Evolutionary conservation across 768 basidiomycete genomes (phyloP), one percentile per base, ranked within the genome.

Genomic region (Nidula microcarpa): DNA sequence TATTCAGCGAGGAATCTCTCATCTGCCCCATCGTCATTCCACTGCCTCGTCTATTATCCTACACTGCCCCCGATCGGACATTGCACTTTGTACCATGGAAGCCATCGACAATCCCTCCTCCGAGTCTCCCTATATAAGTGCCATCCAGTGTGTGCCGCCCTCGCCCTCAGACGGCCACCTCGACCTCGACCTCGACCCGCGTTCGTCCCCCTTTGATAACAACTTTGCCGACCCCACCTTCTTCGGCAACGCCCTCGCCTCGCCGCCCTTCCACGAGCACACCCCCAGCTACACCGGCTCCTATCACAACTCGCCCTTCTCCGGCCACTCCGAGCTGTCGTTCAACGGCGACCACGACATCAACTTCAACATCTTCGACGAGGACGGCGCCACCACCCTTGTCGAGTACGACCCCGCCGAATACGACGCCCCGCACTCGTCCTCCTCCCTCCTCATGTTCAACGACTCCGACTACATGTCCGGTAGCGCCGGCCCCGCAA

Each of bases 341-440:
- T 73, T 73, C 60, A 68, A 72, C 51, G 76, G 70, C n/a, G 80
- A 77, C 8, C 67, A 72, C 33, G 79, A 80, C 17, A 56, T 68
- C 51, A 59, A 57, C 55, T 77, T 82, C 51, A 68, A 67, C 50
- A 65, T 87, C 54, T 80, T 86, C 39, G 73, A 72, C 33, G 78
- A 78, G 52, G 74, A 79, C 39, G 68, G 69, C 35, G 57, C 30
- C 53, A 53, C 66, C 67, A 45, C 65, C 57, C 56, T 66, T 66
- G 58, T 63, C 65, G 85, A 83, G 33, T 91, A 91, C 78, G 82
- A 91, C 64, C 89, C 89, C 4, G 67, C 79, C 32, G 85, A 90
- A 52, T 91, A 81, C 74, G 89, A 91, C 70, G 62, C 70, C 4
- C 84, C 86, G 16, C 66, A 74, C 53, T 69, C 77, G 33, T 61